Conservation (phyloP, 75 land plant species). For the Azolla pinnata region DNA sequence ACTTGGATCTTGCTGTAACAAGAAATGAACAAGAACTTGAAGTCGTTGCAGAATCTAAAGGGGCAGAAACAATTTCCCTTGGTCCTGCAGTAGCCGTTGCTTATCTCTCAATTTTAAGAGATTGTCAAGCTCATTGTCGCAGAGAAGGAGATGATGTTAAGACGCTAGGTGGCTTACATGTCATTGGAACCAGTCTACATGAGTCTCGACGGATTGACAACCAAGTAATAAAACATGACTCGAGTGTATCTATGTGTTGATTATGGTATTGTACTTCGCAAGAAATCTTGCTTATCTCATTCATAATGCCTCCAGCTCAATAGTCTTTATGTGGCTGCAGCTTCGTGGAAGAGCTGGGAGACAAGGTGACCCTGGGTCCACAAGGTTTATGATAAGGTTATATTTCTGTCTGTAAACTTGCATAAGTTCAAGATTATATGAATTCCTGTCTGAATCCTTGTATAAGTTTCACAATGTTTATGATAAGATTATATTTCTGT, state of each 20-base stretch:
- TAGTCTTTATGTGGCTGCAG: no score
- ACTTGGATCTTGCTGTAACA: slow-evolving; percentile 60
- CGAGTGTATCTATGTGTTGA: no score
- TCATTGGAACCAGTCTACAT: slow-evolving; percentile 94
- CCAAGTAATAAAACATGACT: no score
- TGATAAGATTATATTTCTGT: no score
- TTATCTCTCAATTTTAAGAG: slow-evolving; percentile 63
- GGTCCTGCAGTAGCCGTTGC: slow-evolving; percentile 75
- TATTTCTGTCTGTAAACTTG: neutral
- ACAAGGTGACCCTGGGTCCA: slow-evolving; percentile 99
- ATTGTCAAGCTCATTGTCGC: slow-evolving; percentile 68
- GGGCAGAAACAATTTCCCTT: slow-evolving; percentile 50
- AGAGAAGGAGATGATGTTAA: slow-evolving; percentile 85
- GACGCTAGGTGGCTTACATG: slow-evolving; percentile 92
- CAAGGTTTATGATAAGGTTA: slow-evolving; percentile 97
- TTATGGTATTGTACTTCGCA: no score
- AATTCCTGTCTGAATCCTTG: no score
- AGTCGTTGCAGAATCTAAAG: slow-evolving; percentile 14
- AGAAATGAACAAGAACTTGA: slow-evolving; percentile 37
- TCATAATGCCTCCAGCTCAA: no score
- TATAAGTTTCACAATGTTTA: no score
- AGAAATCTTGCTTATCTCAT: no score
- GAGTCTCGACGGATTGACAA: slow-evolving; percentile 98
- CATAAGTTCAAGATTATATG: no score
- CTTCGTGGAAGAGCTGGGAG: slow-evolving; percentile 98